A percentile compares a stretch with the other conserved stretches of the same genome.
phyloP scores from a whole-genome alignment of 139 green algal species.

The Nannochloris sp. region DNA sequence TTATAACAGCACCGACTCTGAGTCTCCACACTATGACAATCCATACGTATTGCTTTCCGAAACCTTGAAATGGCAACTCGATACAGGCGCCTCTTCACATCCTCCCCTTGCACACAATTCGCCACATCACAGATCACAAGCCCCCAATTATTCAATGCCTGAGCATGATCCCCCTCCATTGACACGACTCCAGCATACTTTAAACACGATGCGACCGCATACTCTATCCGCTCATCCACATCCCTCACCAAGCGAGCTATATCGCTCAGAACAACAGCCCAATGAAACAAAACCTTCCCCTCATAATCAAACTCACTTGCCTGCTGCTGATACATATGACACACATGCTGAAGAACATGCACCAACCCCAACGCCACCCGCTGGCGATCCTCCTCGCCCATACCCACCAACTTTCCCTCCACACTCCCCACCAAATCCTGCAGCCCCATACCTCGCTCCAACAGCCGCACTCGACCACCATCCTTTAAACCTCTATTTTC shows the following conservation, averaged over 20 bases:
- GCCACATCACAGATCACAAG: conserved; percentile 61
- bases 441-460: too few relatives aligned
- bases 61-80: not conserved
- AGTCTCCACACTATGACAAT: too few relatives aligned
- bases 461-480: too few relatives aligned
- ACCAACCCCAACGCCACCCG: too few relatives aligned
- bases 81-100: conserved; percentile 1
- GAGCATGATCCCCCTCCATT: conserved; percentile 47
- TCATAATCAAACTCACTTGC: too few relatives aligned
- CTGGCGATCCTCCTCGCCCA: too few relatives aligned
- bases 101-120: conserved; percentile 10
- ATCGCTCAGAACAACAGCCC: conserved; percentile 63
- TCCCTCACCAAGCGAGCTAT: conserved; percentile 37
- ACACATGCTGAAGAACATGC: too few relatives aligned
- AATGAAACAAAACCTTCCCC: conserved; percentile 54
- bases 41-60: conserved; percentile 1
- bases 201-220: conserved; percentile 35
- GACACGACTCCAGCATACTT: conserved; percentile 57
- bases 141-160: conserved; percentile 78
- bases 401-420: too few relatives aligned
- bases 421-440: too few relatives aligned
- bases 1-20: too few relatives aligned
- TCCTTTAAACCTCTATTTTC: too few relatives aligned
- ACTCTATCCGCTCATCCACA: not conserved
- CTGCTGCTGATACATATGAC: too few relatives aligned